Base-by-base conservation (phyloP, 2,329 filamentous ascomycete species). In the Fonsecaea multimorphosa region DNA sequence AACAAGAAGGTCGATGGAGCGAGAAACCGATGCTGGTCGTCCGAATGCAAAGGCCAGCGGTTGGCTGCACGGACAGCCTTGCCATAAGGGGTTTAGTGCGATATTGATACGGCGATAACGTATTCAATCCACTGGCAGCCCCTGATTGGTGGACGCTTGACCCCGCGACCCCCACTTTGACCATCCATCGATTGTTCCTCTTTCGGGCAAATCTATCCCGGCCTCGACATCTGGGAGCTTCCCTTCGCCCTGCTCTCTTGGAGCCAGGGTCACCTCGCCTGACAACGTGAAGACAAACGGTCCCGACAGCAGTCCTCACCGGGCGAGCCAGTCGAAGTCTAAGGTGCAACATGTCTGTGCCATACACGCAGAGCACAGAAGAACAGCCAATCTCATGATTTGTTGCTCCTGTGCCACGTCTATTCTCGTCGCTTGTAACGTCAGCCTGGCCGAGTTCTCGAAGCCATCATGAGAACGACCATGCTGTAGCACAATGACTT, bases 151-250 rank as follows among this genome's bases (percentile, higher is more conserved):
- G 12, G 8, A 11, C 22, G 29, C n/a, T 12, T 46, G 12, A 55
- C 57, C 56, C 63, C 58, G 19, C 53, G 46, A 29, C 34, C 12
- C 38, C 24, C 22, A 24, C 22, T 40, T 63, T 53, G 19, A 14
- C 61, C 54, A 27, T 53, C 53, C 22, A 19, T 19, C 46, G 56
- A 63, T 65, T 64, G 51, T 68, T 59, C 62, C 66, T 63, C 46
- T 63, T 65, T 68, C 66, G 38, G 66, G 66, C 59, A 68, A 68
- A 68, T 63, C 54, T 68, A 56, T 68, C 66, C 66, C 29, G 66
- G 44, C 44, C 44, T 3, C 12, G 22, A 27, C 44, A 8, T 49
- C 44, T 24, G 9, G 22, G 5, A 9, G 16, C 12, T n/a, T n/a
- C n/a, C 19, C 44, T 9, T 12, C 22, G 44, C 44, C 44, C 44